Evolutionary conservation across 768 basidiomycete genomes (phyloP), one percentile per base, ranked within the genome.

Genomic region (Russula sp.): DNA sequence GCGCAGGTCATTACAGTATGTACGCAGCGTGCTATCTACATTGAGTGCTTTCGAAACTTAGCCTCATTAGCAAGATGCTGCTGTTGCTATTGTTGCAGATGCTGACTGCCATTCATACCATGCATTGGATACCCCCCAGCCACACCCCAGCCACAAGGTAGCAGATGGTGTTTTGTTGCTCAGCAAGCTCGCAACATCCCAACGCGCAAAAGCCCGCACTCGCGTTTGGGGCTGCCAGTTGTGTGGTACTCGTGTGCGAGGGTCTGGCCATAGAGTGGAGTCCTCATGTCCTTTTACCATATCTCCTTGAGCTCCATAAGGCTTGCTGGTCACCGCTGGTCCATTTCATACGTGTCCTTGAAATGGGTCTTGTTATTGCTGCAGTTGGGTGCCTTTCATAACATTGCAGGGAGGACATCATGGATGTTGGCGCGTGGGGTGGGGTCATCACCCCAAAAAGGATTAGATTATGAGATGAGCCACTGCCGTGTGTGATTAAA

Each of bases 211-310:
- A 86, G 76, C 42, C 83, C 66, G 29, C 73, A 63, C 48, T 69
- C 49, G 68, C 69, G 61, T 68, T 71, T 25, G 58, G 73, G 60
- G 52, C 61, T 69, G 34, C 61, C 71, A 66, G 2, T 39, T 25
- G 55, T 43, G 38, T 45, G 58, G 38, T 53, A 53, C 32, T 46
- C 56, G 54, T 55, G 57, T 64, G 60, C 52, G 25, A 56, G 38
- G 1, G 55, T 55, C 2, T 76, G 71, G 0, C 75, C 77, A 18
- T 74, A 73, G 48, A 85, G 70, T 29, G 88, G 88, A 22, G 87
- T 89, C 42, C 83, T 79, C 75, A 90, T 78, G 67, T 85, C 90
- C 65, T 83, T 77, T 71, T 79, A 88, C 88, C 88, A 90, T 64
- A 88, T 83, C 56, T 88, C 85, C 51, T 79, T 75, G 69, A 88